Conservation (phyloP, 108 stramenopile genomes). For the Seminavis robusta region DNA sequence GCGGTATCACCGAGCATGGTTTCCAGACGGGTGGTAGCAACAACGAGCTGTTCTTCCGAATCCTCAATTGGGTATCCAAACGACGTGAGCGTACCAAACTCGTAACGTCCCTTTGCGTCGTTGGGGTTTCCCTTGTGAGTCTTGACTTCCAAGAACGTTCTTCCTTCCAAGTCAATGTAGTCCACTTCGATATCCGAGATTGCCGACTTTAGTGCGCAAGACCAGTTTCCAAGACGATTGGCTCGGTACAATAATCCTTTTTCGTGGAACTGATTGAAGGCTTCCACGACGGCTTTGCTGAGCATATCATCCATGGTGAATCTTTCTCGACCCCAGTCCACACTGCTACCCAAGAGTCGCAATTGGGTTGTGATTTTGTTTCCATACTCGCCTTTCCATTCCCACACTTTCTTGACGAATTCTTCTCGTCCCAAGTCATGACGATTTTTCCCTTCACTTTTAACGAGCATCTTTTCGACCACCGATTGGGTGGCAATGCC, state of each 20-base stretch:
- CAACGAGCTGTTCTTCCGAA: slow-evolving; percentile 89
- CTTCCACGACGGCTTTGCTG: slow-evolving; percentile 88
- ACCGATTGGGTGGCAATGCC: slow-evolving; percentile 99
- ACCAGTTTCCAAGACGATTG: slow-evolving; percentile 96
- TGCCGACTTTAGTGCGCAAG: slow-evolving; percentile 95
- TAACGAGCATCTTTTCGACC: slow-evolving; percentile 98
- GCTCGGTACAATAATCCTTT: slow-evolving; percentile 95
- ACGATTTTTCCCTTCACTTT: slow-evolving; percentile 83
- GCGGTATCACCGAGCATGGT: slow-evolving; percentile 99
- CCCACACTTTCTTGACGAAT: slow-evolving; percentile 96
- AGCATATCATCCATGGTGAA: slow-evolving; percentile 99
- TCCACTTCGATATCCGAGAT: slow-evolving; percentile 99
- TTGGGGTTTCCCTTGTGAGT: slow-evolving; percentile 91
- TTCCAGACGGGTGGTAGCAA: slow-evolving; percentile 99
- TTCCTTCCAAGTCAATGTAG: slow-evolving; percentile 90
- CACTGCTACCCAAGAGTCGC: slow-evolving; percentile 83
- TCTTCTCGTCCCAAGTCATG: slow-evolving; percentile 97
- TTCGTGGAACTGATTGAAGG: slow-evolving; percentile 93
- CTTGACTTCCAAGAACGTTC: slow-evolving; percentile 91
- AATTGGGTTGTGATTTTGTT: slow-evolving; percentile 89
- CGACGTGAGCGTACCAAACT: slow-evolving; percentile 95
- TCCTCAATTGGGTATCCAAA: slow-evolving; percentile 97
- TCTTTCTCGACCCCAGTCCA: slow-evolving; percentile 96
- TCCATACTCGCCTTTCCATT: slow-evolving; percentile 98
- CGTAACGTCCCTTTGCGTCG: slow-evolving; percentile 91